These are phyloP conservation scores for Xanthoceras sorbifolium DNA, from an alignment of 345 rosid genomes.

Conservation along the genomic window DNA sequence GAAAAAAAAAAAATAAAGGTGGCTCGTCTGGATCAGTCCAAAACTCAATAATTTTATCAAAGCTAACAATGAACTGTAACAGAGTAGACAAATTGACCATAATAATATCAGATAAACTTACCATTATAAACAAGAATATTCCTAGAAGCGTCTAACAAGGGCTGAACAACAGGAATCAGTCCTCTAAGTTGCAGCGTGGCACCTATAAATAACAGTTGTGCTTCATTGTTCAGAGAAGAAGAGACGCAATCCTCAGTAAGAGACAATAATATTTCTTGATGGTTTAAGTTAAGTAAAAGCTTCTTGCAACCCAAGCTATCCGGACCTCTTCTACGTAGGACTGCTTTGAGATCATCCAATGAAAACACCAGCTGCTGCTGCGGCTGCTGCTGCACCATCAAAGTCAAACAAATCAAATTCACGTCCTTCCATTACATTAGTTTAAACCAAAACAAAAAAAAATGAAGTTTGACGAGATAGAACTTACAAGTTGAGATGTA, in stretches of 20 bases:
- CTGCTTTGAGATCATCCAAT: slow-evolving; percentile 56
- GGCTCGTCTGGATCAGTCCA: neutral
- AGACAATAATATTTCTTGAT: slow-evolving; percentile 20
- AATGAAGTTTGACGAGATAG: neutral
- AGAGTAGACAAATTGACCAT: no score
- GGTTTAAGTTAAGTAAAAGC: slow-evolving; percentile 39
- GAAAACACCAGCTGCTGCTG: slow-evolving; percentile 41
- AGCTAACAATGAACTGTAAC: no score
- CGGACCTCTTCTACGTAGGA: slow-evolving; percentile 71
- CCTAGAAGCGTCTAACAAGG: slow-evolving; percentile 57
- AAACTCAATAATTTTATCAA: neutral
- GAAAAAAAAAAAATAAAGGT: neutral
- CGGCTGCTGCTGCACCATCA: slow-evolving; percentile 26
- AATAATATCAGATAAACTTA: neutral
- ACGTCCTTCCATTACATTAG: neutral
- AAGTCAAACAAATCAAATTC: neutral
- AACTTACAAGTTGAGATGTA: slow-evolving; percentile 33
- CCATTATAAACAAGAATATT: slow-evolving; percentile 79
- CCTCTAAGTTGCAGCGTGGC: slow-evolving; percentile 89
- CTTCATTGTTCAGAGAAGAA: slow-evolving; percentile 17
- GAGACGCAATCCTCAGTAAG: slow-evolving; percentile 25
- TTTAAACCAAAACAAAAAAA: no score
- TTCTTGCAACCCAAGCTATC: slow-evolving; percentile 62
- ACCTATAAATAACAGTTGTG: slow-evolving; percentile 62
- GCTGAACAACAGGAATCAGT: slow-evolving; percentile 51